These are phyloP conservation scores for Rossbeevera mucosa DNA, from an alignment of 768 basidiomycete genomes.

Conservation along the genomic window DNA sequence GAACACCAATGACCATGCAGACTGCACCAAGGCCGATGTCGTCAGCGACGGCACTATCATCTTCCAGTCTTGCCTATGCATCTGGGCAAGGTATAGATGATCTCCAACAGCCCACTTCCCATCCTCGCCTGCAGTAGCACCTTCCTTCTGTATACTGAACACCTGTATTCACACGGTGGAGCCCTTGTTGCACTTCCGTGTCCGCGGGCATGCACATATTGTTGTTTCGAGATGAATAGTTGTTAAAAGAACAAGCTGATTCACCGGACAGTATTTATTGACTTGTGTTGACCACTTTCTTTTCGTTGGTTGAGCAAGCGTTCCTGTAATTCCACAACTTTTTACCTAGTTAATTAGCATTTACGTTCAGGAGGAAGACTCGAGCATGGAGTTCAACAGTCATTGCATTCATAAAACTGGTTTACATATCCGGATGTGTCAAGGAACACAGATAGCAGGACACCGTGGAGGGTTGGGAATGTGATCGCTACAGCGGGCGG, in stretches of 20 bases:
- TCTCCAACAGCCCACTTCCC: background rate
- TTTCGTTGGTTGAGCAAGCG: slow-evolving; percentile 4
- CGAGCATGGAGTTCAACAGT: background rate
- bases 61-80: slow-evolving; percentile 10
- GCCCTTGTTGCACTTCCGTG: slow-evolving; percentile 19
- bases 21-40: slow-evolving; percentile 14
- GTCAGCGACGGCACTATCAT: slow-evolving; percentile 3
- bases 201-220: slow-evolving; percentile 26
- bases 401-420: slow-evolving; percentile 9
- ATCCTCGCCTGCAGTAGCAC: slow-evolving; percentile 11
- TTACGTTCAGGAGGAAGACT: background rate
- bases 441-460: slow-evolving; percentile 5
- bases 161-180: slow-evolving; percentile 16
- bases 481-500: slow-evolving; percentile 17
- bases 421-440: slow-evolving; percentile 2
- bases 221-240: background rate
- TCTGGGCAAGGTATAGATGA: slow-evolving; percentile 8
- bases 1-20: slow-evolving; percentile 19
- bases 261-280: slow-evolving; percentile 6
- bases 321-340: background rate
- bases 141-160: slow-evolving; percentile 1
- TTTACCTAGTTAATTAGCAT: background rate
- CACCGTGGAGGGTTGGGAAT: slow-evolving; percentile 9
- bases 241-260: background rate
- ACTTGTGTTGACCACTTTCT: slow-evolving; percentile 5